phyloP scores from a whole-genome alignment of 768 basidiomycete species.

The Tylopilus vinaceipallidus region DNA sequence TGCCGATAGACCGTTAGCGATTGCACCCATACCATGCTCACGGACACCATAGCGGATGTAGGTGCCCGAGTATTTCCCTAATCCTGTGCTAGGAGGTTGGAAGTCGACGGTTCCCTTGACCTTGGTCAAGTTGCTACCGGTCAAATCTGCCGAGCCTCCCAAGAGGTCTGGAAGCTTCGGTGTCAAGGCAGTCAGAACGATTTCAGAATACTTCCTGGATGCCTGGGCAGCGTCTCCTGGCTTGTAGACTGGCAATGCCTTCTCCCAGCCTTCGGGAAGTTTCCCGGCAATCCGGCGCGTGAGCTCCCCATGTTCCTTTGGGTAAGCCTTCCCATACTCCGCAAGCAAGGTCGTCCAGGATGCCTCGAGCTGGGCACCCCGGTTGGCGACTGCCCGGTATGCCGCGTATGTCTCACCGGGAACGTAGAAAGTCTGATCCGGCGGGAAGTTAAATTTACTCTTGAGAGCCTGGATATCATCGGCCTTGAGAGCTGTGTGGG shows the following conservation, averaged over 20 bases:
- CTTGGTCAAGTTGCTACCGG: slow-evolving; percentile 89
- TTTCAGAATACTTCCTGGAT: slow-evolving; percentile 91
- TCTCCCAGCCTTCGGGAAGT: slow-evolving; percentile 87
- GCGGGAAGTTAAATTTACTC: slow-evolving; percentile 78
- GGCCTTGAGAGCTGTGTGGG: slow-evolving; percentile 73
- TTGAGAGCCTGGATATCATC: slow-evolving; percentile 87
- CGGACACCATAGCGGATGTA: slow-evolving; percentile 97
- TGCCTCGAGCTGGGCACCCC: slow-evolving; percentile 70
- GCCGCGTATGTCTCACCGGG: slow-evolving; percentile 68
- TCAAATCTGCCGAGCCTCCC: slow-evolving; percentile 89
- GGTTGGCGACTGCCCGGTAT: slow-evolving; percentile 65
- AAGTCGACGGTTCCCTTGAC: slow-evolving; percentile 85
- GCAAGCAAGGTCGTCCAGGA: slow-evolving; percentile 72
- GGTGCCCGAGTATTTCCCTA: slow-evolving; percentile 82
- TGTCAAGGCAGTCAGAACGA: slow-evolving; percentile 74
- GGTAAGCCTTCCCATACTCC: slow-evolving; percentile 74
- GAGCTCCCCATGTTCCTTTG: slow-evolving; percentile 83
- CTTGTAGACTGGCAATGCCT: slow-evolving; percentile 81
- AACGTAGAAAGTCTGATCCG: slow-evolving; percentile 75
- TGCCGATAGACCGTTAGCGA: slow-evolving; percentile 85
- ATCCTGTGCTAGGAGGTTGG: slow-evolving; percentile 82
- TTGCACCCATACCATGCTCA: slow-evolving; percentile 96
- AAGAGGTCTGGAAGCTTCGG: slow-evolving; percentile 79
- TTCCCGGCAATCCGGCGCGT: slow-evolving; percentile 79
- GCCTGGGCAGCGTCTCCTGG: slow-evolving; percentile 81